Conservation (phyloP, 768 basidiomycete genomes). For the Omphalotus guepiniiformis region DNA sequence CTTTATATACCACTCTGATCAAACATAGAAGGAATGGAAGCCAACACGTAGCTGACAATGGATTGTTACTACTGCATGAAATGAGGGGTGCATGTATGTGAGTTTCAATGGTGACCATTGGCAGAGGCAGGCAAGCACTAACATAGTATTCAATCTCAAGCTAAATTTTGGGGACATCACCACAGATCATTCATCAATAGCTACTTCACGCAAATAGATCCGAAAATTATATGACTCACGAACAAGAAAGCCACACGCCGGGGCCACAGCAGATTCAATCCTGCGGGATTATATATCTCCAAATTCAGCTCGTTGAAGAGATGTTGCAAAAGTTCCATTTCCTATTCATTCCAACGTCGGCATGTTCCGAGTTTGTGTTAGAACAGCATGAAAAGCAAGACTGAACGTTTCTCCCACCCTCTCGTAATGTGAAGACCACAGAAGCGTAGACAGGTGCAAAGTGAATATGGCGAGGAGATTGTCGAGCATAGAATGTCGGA, state of each 20-base stretch:
- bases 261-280: constrained; percentile 87
- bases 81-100: no score
- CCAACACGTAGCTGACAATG: no score
- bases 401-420: constrained; percentile 45
- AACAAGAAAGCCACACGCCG: constrained; percentile 83
- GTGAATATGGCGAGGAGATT: constrained; percentile 77
- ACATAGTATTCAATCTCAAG: constrained; percentile 96
- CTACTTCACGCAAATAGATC: no score
- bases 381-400: neutral
- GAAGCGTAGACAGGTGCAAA: constrained; percentile 72
- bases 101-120: neutral
- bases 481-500: constrained; percentile 64
- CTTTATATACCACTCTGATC: no score
- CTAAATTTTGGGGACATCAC: no score
- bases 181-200: constrained; percentile 9
- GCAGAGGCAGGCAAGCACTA: no score
- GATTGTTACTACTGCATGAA: no score
- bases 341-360: no score
- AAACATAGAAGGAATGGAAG: no score
- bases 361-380: no score
- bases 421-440: constrained; percentile 74
- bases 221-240: constrained; percentile 57
- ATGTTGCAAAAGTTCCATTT: constrained; percentile 64
- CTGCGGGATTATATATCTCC: constrained; percentile 76
- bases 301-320: constrained; percentile 67